Base-by-base conservation (phyloP, 2,329 filamentous ascomycete species). In the Falciphora oryzae region DNA sequence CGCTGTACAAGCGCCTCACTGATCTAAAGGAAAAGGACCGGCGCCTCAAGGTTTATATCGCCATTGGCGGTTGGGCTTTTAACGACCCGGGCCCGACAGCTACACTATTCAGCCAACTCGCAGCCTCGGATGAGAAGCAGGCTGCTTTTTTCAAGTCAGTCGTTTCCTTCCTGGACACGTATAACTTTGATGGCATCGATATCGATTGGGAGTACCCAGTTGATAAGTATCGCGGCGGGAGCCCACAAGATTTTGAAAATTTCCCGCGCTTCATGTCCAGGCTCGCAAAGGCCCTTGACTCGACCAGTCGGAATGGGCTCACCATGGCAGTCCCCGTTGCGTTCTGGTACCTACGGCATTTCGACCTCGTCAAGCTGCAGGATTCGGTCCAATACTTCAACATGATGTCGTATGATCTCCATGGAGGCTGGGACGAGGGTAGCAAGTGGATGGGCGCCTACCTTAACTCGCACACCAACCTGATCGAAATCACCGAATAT, bases 401-500 rank as follows among this genome's bases (percentile, higher is more conserved):
- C 58, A 25, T 69, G 11, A 67, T 69, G 67, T 44, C 57, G 6
- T 80, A 80, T 64, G 77, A 79, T 66, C 62, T 80, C 0, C 76
- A 80, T 65, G 79, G 79, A 4, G 63, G 68, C 0, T 80, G 77
- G 77, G 78, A 80, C 64, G 57, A 58, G 13, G 16, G 53, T 1
- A 65, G 60, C 53, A 60, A 67, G 44, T 65, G 1, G 18, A 69
- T 70, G 6, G 78, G 77, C 0, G 50, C 69, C 0, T 70, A 71
- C 22, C 68, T 79, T 13, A 69, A 73, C n/a, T 68, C 73, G 0
- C 80, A 83, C 64, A 80, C 79, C 0, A 82, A 83, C 66, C 60
- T 82, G 7, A 80, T 79, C 0, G 80, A 83, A 66, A 80, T 81
- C 38, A 68, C 78, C 1, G 28, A 67, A 0, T 72, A 71, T 0